phyloP scores from a whole-genome alignment of 108 stramenopile genomes.

The Conticribra guillardii region DNA sequence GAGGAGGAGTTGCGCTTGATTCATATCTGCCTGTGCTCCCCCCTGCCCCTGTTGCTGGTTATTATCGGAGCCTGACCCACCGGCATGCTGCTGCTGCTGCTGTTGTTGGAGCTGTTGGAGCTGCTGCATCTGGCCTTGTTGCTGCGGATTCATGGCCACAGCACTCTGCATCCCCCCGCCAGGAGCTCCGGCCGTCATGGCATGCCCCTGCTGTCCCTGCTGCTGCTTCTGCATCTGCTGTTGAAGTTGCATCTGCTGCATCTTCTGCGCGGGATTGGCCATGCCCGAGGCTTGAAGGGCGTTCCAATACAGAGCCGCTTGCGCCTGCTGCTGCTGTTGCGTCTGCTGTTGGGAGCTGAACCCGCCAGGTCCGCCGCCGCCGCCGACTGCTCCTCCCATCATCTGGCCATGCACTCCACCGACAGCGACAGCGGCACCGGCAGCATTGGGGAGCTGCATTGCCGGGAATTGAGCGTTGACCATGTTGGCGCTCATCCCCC shows the following conservation, averaged over 20 bases:
- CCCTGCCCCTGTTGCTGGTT: background rate
- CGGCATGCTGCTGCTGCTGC: slow-evolving; percentile 12
- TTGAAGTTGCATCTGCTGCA: slow-evolving; percentile 1
- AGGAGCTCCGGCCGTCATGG: background rate
- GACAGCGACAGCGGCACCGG: too few relatives aligned
- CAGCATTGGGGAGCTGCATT: too few relatives aligned
- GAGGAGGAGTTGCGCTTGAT: slow-evolving; percentile 18
- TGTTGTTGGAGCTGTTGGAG: background rate
- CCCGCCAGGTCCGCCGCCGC: background rate
- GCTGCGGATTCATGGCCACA: background rate
- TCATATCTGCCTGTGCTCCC: background rate
- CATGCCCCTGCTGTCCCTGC: slow-evolving; percentile 6
- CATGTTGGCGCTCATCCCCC: too few relatives aligned
- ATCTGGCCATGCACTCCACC: too few relatives aligned
- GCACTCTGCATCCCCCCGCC: background rate
- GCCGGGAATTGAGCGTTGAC: too few relatives aligned
- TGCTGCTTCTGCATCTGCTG: background rate
- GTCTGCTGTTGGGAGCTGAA: background rate
- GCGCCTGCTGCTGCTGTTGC: slow-evolving; percentile 9
- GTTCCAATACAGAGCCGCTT: slow-evolving; percentile 6
- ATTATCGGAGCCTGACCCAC: background rate
- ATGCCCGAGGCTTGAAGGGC: slow-evolving; percentile 11
- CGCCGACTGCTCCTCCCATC: too few relatives aligned
- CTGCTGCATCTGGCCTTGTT: slow-evolving; percentile 13
- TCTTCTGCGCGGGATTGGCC: background rate